Conservation (phyloP, 345 rosid genomes). For the Acer campestre region DNA sequence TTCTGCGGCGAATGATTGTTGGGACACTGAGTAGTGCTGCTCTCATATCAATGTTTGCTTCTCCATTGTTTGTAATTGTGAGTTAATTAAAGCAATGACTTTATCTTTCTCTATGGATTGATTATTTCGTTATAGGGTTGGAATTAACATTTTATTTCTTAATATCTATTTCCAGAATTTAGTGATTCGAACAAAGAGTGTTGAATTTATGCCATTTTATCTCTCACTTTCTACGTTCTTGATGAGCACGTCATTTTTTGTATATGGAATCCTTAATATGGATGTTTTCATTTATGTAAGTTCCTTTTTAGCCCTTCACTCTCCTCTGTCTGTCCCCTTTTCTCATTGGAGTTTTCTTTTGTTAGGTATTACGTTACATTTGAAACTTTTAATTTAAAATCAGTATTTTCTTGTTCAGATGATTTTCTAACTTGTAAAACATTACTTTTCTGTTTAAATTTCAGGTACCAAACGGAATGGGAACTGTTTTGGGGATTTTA, state of each 20-base stretch:
- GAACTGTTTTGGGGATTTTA: conserved; percentile 68
- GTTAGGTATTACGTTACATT: background rate
- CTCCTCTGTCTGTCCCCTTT: background rate
- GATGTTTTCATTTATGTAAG: conserved; percentile 79
- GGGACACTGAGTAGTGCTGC: conserved; percentile 67
- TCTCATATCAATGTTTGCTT: conserved; percentile 90
- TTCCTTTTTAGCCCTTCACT: conserved; percentile 3
- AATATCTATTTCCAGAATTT: conserved; percentile 52
- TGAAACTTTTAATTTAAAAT: background rate
- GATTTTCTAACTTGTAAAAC: background rate
- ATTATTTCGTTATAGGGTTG: background rate
- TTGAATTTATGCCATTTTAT: conserved; percentile 92
- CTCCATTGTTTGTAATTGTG: conserved; percentile 88
- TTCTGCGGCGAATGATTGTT: conserved; percentile 48
- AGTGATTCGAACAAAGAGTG: conserved; percentile 78
- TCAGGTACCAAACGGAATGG: conserved; percentile 90
- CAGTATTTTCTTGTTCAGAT: background rate
- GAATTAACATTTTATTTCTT: background rate
- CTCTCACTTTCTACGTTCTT: conserved; percentile 86
- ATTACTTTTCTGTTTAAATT: conserved; percentile 19
- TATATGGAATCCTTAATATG: conserved; percentile 63
- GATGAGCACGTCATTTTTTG: conserved; percentile 75
- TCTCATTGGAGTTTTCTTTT: background rate
- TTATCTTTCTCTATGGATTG: background rate
- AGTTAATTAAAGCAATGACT: conserved; percentile 28